Percentiles rank a stretch among this genome's conserved stretches.
Conservation (phyloP, 2,329 filamentous ascomycete species). For the Pseudocercospora fuligena region DNA sequence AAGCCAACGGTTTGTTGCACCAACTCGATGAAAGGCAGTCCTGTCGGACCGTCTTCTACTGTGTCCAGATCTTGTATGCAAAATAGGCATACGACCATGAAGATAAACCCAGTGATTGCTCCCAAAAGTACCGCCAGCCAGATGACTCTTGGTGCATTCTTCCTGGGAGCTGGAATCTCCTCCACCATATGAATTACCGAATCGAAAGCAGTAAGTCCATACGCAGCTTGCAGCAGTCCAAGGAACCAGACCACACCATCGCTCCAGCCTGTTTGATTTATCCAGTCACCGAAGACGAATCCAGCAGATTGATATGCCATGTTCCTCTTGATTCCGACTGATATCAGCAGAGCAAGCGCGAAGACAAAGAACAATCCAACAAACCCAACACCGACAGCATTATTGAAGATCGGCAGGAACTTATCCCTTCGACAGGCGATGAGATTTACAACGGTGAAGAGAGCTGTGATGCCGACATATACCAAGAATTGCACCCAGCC, state of each 20-base stretch:
- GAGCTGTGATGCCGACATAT: slow-evolving; percentile 56
- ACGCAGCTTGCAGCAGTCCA: slow-evolving; percentile 62
- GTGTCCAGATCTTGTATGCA: slow-evolving; percentile 56
- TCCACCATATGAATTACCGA: slow-evolving; percentile 64
- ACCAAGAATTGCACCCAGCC: slow-evolving; percentile 63
- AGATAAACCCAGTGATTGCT: slow-evolving; percentile 56
- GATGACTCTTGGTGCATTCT: slow-evolving; percentile 58
- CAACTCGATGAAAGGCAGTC: slow-evolving; percentile 64
- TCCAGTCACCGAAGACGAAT: slow-evolving; percentile 61
- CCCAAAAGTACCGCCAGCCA: slow-evolving; percentile 57
- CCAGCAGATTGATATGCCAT: slow-evolving; percentile 55
- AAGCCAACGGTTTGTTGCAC: slow-evolving; percentile 59
- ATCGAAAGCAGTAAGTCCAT: slow-evolving; percentile 63
- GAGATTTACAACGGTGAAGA: slow-evolving; percentile 58
- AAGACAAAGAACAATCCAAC: slow-evolving; percentile 59
- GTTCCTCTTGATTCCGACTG: slow-evolving; percentile 52
- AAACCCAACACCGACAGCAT: slow-evolving; percentile 61
- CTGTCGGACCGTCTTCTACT: slow-evolving; percentile 52
- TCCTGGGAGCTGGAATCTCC: slow-evolving; percentile 59
- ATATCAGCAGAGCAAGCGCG: slow-evolving; percentile 58
- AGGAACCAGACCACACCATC: slow-evolving; percentile 64
- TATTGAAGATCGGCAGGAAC: slow-evolving; percentile 59
- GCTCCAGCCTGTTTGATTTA: slow-evolving; percentile 58
- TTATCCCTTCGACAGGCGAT: slow-evolving; percentile 57
- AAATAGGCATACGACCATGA: slow-evolving; percentile 62